phyloP scores from a whole-genome alignment of 116 monocot genomes.

The Zostera marina region DNA sequence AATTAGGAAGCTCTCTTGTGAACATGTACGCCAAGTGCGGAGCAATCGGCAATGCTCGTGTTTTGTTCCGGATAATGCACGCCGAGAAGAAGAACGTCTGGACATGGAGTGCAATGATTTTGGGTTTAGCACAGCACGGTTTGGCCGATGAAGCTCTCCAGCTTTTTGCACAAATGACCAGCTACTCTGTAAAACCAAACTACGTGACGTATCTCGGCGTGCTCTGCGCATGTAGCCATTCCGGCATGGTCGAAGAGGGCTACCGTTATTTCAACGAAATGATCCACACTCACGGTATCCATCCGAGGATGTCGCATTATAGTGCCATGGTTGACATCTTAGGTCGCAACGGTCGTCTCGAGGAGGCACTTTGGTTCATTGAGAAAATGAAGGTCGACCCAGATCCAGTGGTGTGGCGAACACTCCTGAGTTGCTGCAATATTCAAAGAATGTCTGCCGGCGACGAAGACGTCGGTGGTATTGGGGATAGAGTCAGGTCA shows the following conservation, averaged over 20 bases:
- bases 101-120: constrained; percentile 76
- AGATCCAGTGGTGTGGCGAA: constrained; percentile 74
- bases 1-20: constrained; percentile 42
- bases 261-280: constrained; percentile 47
- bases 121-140: constrained; percentile 50
- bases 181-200: constrained; percentile 30
- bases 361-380: constrained; percentile 42
- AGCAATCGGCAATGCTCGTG: constrained; percentile 13
- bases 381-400: constrained; percentile 31
- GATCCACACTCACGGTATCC: constrained; percentile 18
- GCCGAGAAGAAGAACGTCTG: constrained; percentile 35
- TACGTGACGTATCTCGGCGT: constrained; percentile 62
- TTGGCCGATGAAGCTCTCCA: constrained; percentile 26
- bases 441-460: constrained; percentile 9
- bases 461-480: constrained; percentile 3
- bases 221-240: constrained; percentile 61
- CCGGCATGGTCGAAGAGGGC: constrained; percentile 42
- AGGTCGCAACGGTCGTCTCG: constrained; percentile 45
- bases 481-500: constrained; percentile 25
- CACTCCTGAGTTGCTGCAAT: constrained; percentile 46
- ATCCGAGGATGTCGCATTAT: constrained; percentile 60
- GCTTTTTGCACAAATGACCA: constrained; percentile 44
- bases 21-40: constrained; percentile 86
- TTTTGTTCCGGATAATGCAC: constrained; percentile 34
- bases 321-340: constrained; percentile 80